These are phyloP conservation scores for Globisporangium acanthophoron DNA, from an alignment of 352 stramenopile genomes.

Conservation along the genomic window DNA sequence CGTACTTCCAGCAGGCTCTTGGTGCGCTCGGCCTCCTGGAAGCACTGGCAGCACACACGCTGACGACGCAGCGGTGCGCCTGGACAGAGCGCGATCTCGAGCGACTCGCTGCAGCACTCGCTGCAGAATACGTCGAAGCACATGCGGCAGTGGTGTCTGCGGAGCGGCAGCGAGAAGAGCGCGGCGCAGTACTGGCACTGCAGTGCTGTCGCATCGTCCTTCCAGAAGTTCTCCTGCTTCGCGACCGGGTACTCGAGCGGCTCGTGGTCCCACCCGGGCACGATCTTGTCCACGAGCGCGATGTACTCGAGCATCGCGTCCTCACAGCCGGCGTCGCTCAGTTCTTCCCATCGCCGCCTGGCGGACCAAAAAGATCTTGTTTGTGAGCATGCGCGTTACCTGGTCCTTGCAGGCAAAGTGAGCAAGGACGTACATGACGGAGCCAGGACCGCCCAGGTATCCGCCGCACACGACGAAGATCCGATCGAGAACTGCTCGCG, in stretches of 20 bases:
- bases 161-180: constrained; percentile 33
- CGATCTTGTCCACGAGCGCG: constrained; percentile 44
- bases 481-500: constrained; percentile 17
- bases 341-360: constrained; percentile 62
- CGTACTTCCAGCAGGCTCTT: constrained; percentile 43
- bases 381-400: not conserved
- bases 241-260: constrained; percentile 46
- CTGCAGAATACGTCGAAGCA: constrained; percentile 71
- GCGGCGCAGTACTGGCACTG: constrained; percentile 45
- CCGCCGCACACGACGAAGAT: constrained; percentile 51
- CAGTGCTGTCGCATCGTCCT: constrained; percentile 34
- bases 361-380: not conserved
- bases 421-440: constrained; percentile 40
- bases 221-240: constrained; percentile 52
- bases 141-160: constrained; percentile 67
- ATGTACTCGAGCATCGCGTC: constrained; percentile 58
- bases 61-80: constrained; percentile 48
- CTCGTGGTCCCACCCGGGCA: constrained; percentile 56
- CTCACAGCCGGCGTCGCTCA: constrained; percentile 33
- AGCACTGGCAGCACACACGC: constrained; percentile 57
- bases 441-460: constrained; percentile 33
- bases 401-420: not conserved
- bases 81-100: constrained; percentile 58
- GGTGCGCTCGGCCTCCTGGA: constrained; percentile 39
- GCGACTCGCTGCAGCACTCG: constrained; percentile 33